Evolutionary conservation across 805 yeast species (phyloP), one percentile per base, ranked within the genome.

Genomic region (Cyberlindnera japonica): DNA sequence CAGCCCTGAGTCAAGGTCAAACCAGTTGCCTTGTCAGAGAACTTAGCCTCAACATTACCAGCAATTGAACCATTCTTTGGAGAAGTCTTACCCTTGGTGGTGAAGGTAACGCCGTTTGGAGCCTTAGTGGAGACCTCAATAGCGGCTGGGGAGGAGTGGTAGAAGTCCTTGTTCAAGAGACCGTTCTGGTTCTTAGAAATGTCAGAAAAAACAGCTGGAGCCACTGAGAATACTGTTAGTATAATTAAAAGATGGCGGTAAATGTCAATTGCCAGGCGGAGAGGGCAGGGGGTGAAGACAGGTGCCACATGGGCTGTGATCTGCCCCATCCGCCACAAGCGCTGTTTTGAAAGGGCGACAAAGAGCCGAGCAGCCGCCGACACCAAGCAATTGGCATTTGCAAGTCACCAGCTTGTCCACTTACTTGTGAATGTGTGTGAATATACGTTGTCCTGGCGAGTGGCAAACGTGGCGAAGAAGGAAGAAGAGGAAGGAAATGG

Each of bases 1-100:
- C 98, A 90, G 63, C 96, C 96, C 76, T 93, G 98, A 55, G 96
- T 89, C 62, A 93, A 72, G 51, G 96, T 80, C 61, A 93, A 74
- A 51, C 97, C 97, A 48, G 93, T 74, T 49, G 89, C 76, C 76
- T 88, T 88, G 79, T 93, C 99, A 48, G 85, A 70, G 75, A 83
- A 86, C 75, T 86, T 88, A 58, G 95, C 85, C 71, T 93, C 98
- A 44, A 93, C 71, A 61, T 83, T 79, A 55, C 95, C 95, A 49
- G 90, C 80, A 55, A 93, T 79, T 56, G 95, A 72, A 63, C 84
- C 81, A 62, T 81, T 86, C 70, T 79, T 79, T 41, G 49, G 48
- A 59, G 79, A 75, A 50, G 81, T 74, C 73, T 88, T 89, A 65
- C 96, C 96, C 75, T 87, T 88, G 63, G 88, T 86, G 60, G 93